A percentile compares a stretch with the other conserved stretches of the same genome.
These are phyloP conservation scores for Aspergillus wentii DNA, from an alignment of 495 filamentous ascomycete genomes.

Conservation along the genomic window DNA sequence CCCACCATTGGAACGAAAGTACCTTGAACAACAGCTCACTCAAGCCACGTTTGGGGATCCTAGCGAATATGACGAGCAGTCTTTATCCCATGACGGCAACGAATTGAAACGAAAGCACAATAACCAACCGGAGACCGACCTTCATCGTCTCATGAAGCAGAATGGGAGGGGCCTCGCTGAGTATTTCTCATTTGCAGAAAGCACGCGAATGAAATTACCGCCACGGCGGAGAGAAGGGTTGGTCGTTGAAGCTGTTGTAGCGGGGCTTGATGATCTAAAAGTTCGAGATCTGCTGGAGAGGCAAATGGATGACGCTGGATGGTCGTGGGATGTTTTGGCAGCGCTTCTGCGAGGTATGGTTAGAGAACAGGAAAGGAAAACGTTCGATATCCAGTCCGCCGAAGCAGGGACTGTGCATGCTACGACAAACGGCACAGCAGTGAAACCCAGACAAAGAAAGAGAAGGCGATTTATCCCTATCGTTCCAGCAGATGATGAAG, in stretches of 20 bases:
- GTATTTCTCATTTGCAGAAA: conserved; percentile 17
- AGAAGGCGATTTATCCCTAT: conserved; percentile 17
- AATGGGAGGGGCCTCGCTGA: conserved; percentile 8
- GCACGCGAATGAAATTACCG: conserved; percentile 2
- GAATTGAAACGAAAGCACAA: too few relatives aligned
- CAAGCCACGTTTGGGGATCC: too few relatives aligned
- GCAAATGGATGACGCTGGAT: conserved; percentile 13
- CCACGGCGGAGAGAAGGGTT: conserved; percentile 9
- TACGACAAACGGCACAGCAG: neutral
- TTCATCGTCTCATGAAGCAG: conserved; percentile 3
- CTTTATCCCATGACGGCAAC: too few relatives aligned
- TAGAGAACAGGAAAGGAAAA: neutral
- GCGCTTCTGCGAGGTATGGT: neutral
- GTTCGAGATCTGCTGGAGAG: conserved; percentile 10
- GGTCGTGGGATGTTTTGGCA: conserved; percentile 20
- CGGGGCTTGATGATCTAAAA: conserved; percentile 13
- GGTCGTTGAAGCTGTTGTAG: conserved; percentile 22
- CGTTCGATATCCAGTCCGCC: too few relatives aligned
- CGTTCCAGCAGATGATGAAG: conserved; percentile 17
- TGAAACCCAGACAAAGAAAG: conserved; percentile 1
- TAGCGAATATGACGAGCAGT: too few relatives aligned
- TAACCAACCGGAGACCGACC: too few relatives aligned
- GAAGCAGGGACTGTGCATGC: too few relatives aligned
- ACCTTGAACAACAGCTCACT: too few relatives aligned
- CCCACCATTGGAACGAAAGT: too few relatives aligned